Conservation (phyloP, 1,284 basidiomycete genomes). For the Moesziomyces parantarcticus region DNA sequence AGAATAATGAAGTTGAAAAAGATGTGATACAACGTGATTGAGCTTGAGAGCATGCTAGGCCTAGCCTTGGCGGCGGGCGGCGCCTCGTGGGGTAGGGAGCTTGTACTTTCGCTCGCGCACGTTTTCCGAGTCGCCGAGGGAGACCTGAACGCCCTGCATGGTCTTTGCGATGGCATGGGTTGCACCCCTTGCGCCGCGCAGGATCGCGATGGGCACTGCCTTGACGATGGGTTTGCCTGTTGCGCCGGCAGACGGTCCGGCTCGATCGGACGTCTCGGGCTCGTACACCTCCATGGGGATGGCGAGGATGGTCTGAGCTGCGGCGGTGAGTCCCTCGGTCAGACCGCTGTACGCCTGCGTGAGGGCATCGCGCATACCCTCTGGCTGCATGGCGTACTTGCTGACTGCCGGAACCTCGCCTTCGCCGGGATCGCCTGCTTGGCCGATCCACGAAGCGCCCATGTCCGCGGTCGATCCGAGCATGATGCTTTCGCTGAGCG, state of each 20-base stretch:
- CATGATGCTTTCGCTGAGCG: slow-evolving; percentile 33
- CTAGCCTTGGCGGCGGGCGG: neutral
- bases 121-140: slow-evolving; percentile 57
- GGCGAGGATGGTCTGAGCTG: slow-evolving; percentile 96
- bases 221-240: slow-evolving; percentile 79
- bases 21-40: neutral
- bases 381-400: slow-evolving; percentile 89
- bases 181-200: slow-evolving; percentile 96
- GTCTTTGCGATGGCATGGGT: slow-evolving; percentile 96
- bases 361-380: slow-evolving; percentile 85
- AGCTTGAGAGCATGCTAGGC: no score
- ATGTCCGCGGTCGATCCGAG: slow-evolving; percentile 10
- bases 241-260: slow-evolving; percentile 56
- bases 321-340: slow-evolving; percentile 76
- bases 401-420: slow-evolving; percentile 72
- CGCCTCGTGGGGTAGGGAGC: slow-evolving; percentile 5
- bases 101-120: slow-evolving; percentile 59
- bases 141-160: slow-evolving; percentile 88
- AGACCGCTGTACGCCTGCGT: slow-evolving; percentile 87
- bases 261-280: slow-evolving; percentile 69
- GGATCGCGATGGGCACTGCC: slow-evolving; percentile 93
- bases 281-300: slow-evolving; percentile 99
- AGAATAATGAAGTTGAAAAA: neutral
- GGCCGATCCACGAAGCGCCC: slow-evolving; percentile 2
- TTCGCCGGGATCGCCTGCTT: slow-evolving; percentile 1